Percentiles rank a stretch among this genome's conserved stretches.
These are phyloP conservation scores for Amanita pallidorosea DNA, from an alignment of 768 basidiomycete genomes.

Conservation along the genomic window DNA sequence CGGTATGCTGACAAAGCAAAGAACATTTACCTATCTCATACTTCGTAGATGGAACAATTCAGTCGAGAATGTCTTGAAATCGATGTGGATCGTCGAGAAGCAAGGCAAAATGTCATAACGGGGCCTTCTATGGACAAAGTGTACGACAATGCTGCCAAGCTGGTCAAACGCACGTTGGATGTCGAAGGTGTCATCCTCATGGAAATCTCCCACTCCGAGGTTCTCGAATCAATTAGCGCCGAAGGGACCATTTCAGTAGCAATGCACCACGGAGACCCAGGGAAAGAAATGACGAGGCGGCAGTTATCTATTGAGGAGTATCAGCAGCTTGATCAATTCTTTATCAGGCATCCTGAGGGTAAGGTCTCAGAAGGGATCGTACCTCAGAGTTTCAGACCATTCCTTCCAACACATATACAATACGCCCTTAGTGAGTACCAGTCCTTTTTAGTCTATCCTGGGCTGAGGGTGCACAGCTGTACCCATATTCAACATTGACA, in stretches of 20 bases:
- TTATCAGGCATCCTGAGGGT: conserved; percentile 73
- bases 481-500: conserved; percentile 89
- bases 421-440: conserved; percentile 70
- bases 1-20: conserved; percentile 32
- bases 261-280: conserved; percentile 58
- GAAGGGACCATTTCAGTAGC: conserved; percentile 60
- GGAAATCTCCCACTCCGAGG: conserved; percentile 87
- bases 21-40: not conserved
- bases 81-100: conserved; percentile 44
- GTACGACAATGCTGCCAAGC: conserved; percentile 81
- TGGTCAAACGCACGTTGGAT: conserved; percentile 84
- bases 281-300: conserved; percentile 37
- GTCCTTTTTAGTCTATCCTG: not conserved
- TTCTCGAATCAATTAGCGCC: conserved; percentile 55
- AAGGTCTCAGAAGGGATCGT: conserved; percentile 82
- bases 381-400: conserved; percentile 71
- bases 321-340: conserved; percentile 63
- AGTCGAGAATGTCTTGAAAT: conserved; percentile 92
- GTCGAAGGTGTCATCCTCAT: conserved; percentile 88
- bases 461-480: conserved; percentile 41
- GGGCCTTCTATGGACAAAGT: conserved; percentile 71
- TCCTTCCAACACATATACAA: conserved; percentile 74
- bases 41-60: conserved; percentile 83
- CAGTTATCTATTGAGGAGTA: conserved; percentile 65
- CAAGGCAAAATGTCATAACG: conserved; percentile 22